These are phyloP conservation scores for Solanum paucissectum DNA, from an alignment of 257 asterid genomes.

Conservation along the genomic window DNA sequence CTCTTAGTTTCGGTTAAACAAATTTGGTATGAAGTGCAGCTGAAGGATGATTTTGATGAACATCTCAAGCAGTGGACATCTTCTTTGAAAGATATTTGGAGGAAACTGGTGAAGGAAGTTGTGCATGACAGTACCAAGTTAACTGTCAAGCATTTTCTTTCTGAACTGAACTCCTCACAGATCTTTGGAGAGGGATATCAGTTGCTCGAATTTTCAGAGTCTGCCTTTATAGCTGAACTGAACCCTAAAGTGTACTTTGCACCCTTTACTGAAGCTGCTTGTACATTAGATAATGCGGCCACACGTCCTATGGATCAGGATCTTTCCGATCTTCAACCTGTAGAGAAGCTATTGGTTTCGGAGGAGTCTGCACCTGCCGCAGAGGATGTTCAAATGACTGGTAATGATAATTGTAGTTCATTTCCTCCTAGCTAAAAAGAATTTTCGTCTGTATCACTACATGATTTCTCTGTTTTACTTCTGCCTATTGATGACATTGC, in stretches of 20 bases:
- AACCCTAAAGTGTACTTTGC: slow-evolving; percentile 21
- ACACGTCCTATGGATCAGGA: background rate
- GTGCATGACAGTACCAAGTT: slow-evolving; percentile 31
- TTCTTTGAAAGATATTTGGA: slow-evolving; percentile 31
- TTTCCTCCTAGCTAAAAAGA: slow-evolving; percentile 10
- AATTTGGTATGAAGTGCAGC: slow-evolving; percentile 76
- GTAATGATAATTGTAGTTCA: background rate
- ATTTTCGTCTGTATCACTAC: slow-evolving; percentile 6
- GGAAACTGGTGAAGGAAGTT: slow-evolving; percentile 39
- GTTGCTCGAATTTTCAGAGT: slow-evolving; percentile 15
- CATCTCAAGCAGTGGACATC: slow-evolving; percentile 60
- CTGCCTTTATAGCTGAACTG: slow-evolving; percentile 7
- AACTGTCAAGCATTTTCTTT: slow-evolving; percentile 21
- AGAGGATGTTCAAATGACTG: background rate
- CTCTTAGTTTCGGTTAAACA: slow-evolving; percentile 62
- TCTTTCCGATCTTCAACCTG: slow-evolving; percentile 2
- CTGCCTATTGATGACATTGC: slow-evolving; percentile 9
- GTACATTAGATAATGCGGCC: slow-evolving; percentile 13
- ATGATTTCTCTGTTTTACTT: slow-evolving; percentile 11
- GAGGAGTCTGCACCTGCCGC: background rate
- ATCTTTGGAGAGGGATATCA: slow-evolving; percentile 20
- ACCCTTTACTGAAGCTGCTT: slow-evolving; percentile 22
- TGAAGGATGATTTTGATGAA: slow-evolving; percentile 25
- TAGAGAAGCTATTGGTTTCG: slow-evolving; percentile 4
- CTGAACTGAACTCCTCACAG: slow-evolving; percentile 24